Evolutionary conservation across 371 early-diverging fungal species (phyloP), one percentile per base, ranked within the genome.

Genomic region (Lichtheimia ornata): DNA sequence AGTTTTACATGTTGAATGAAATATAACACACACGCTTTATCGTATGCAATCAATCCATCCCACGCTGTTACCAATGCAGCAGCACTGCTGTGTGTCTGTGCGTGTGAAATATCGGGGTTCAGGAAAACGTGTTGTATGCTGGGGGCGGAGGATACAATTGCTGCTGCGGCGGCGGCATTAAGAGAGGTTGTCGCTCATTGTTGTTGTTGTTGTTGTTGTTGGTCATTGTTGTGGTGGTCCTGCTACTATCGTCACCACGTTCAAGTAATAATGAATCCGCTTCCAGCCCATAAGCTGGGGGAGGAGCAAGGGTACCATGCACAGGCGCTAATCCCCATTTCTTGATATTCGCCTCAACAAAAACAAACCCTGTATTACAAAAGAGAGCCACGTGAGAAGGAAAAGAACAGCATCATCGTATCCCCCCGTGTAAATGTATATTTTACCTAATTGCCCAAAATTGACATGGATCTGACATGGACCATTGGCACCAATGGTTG

Each of bases 311-410:
- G 3, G 85, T 78, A 6, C 91, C 91, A 62, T 87, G 83, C 6
- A 79, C 66, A 7, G 91, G 91, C 7, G 90, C 91, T 20, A 91
- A 66, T 0, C 91, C 91, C 91, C 91, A 91, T 61, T 88, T 87
- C 65, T 91, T 90, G 20, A 91, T 90, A 67, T 91, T 91, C 40
- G 91, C 91, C 52, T 91, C 91, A 15, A 91, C 84, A 79, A 90
- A 86, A 11, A 86, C 84, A 64, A 86, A 86, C 4, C 86, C 84
- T 65, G 52, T 35, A 11, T 28, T 6, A 35, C 35, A 43, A 27
- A 43, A 56, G 22, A 5, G 35, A n/a, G 22, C 40, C 15, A 41
- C 35, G 51, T 52, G 52, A 27, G 52, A 12, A 22, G 27, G 5
- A 5, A 20, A 7, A 41, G 18, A 40, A 40, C 18, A 54, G 42